These are phyloP conservation scores for Daldinia sp. DNA, from an alignment of 2,329 filamentous ascomycete genomes.

Conservation along the genomic window DNA sequence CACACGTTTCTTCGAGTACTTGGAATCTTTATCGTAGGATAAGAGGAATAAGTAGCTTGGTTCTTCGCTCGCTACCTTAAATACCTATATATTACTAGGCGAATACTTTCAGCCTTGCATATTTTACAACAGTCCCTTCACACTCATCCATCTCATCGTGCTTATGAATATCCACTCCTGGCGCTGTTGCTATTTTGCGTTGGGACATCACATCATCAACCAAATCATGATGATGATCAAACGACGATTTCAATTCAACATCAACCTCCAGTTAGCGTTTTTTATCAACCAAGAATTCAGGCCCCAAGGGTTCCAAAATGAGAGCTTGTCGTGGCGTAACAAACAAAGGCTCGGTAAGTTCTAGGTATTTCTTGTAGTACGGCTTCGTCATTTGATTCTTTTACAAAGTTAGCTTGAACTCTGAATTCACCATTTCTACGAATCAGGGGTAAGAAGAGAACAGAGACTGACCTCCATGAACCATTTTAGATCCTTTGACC, in stretches of 20 bases:
- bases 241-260: neutral
- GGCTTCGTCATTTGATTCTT: conserved; percentile 55
- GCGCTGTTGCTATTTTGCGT: conserved; percentile 1
- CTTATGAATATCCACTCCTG: conserved; percentile 12
- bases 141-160: conserved; percentile 9
- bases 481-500: conserved; percentile 50
- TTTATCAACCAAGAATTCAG: conserved; percentile 47
- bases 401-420: conserved; percentile 23
- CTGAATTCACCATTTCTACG: neutral
- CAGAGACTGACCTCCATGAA: conserved; percentile 43
- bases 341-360: conserved; percentile 55
- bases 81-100: conserved; percentile 44
- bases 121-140: conserved; percentile 19
- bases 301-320: conserved; percentile 46
- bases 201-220: conserved; percentile 12
- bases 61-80: conserved; percentile 42
- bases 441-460: neutral
- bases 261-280: conserved; percentile 29
- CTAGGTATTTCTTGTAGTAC: conserved; percentile 58
- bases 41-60: conserved; percentile 34
- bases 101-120: conserved; percentile 35
- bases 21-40: conserved; percentile 30
- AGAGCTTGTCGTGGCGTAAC: conserved; percentile 55
- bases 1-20: conserved; percentile 48
- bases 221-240: conserved; percentile 3